Evolutionary conservation across 2,329 filamentous ascomycete genomes (phyloP).

Genomic region (Boeremia exigua): DNA sequence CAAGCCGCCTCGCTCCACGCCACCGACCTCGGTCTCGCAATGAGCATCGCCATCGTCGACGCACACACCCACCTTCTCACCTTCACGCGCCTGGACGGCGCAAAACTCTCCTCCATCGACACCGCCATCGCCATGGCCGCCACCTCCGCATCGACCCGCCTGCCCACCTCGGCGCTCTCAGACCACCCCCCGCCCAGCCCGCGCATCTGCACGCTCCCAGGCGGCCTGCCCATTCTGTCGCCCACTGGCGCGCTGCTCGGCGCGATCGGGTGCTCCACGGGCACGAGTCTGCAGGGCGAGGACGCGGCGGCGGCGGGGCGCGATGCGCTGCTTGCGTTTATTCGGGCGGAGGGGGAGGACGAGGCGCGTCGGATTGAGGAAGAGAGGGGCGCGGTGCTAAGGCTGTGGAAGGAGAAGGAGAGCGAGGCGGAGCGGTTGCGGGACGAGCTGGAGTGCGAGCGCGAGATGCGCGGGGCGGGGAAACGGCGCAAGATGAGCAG

Average conservation of each 20-base stretch:
- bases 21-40: constrained; percentile 36
- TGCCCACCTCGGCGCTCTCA: constrained; percentile 58
- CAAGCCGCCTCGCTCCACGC: constrained; percentile 39
- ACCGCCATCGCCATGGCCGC: constrained; percentile 68
- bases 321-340: constrained; percentile 52
- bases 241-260: constrained; percentile 56
- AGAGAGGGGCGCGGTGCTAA: constrained; percentile 28
- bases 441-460: constrained; percentile 25
- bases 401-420: constrained; percentile 33
- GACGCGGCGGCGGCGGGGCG: constrained; percentile 58
- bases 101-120: constrained; percentile 59
- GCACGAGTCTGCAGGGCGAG: constrained; percentile 60
- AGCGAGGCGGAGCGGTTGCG: constrained; percentile 24
- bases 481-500: constrained; percentile 29
- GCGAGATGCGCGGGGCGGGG: not conserved
- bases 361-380: constrained; percentile 26
- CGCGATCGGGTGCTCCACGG: constrained; percentile 61
- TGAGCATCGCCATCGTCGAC: constrained; percentile 58
- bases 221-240: constrained; percentile 58
- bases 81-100: constrained; percentile 57
- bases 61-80: constrained; percentile 51
- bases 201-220: constrained; percentile 59
- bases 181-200: constrained; percentile 58
- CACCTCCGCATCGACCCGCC: constrained; percentile 60
- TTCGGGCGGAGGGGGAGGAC: constrained; percentile 24